Percentiles rank a stretch among this genome's conserved stretches.
These are phyloP conservation scores for Solanum hybrid DNA, from an alignment of 305 asterid genomes.

Conservation along the genomic window DNA sequence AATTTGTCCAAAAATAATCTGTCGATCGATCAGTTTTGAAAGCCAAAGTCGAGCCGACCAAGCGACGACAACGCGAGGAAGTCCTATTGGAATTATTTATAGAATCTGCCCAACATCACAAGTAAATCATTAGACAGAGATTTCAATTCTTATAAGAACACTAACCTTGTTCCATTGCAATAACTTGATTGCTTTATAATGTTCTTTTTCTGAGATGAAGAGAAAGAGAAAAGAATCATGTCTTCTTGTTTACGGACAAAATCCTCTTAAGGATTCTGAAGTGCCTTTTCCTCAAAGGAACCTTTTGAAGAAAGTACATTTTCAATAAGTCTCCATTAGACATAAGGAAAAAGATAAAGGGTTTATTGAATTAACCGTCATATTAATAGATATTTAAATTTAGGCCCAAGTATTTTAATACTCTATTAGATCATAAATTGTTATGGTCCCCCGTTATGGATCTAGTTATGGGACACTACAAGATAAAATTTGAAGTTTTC, in stretches of 20 bases:
- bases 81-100: no score
- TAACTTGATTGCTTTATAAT: not conserved
- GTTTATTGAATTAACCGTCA: not conserved
- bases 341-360: not conserved
- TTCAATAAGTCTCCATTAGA: not conserved
- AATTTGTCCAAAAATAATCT: no score
- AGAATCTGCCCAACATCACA: no score
- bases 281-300: no score
- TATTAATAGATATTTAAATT: no score
- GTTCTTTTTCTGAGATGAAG: not conserved
- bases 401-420: not conserved
- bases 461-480: not conserved
- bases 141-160: not conserved
- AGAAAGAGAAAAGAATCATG: not conserved
- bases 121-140: not conserved
- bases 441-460: not conserved
- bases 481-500: not conserved
- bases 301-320: no score
- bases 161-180: not conserved
- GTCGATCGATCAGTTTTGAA: no score
- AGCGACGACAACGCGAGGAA: no score
- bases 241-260: no score
- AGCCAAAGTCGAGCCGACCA: no score
- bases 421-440: not conserved
- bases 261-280: no score